These are phyloP conservation scores for Peronospora tabacina DNA, from an alignment of 352 stramenopile species.

Conservation along the genomic window DNA sequence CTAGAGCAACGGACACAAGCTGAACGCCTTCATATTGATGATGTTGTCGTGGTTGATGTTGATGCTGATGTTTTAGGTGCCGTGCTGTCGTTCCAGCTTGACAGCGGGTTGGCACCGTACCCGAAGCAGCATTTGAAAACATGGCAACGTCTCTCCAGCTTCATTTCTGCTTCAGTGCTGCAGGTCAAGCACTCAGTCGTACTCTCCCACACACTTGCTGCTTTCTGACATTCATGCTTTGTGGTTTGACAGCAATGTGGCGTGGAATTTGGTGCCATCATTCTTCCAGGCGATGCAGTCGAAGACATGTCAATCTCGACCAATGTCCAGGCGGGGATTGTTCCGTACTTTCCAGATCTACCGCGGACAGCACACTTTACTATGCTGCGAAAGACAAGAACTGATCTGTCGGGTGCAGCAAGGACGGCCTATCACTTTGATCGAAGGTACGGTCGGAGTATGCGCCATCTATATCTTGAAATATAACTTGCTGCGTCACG, in stretches of 20 bases:
- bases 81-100: slow-evolving; percentile 70
- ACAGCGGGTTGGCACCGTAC: slow-evolving; percentile 70
- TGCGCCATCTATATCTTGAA: background rate
- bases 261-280: slow-evolving; percentile 48
- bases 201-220: background rate
- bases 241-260: slow-evolving; percentile 43
- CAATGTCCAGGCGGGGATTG: slow-evolving; percentile 22
- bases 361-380: slow-evolving; percentile 73
- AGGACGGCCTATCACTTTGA: slow-evolving; percentile 78
- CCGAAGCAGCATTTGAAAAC: slow-evolving; percentile 66
- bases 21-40: background rate
- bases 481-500: background rate
- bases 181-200: slow-evolving; percentile 20
- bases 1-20: background rate
- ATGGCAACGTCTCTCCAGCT: slow-evolving; percentile 64
- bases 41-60: background rate
- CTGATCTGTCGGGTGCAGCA: slow-evolving; percentile 35
- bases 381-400: slow-evolving; percentile 30
- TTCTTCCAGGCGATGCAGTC: slow-evolving; percentile 56
- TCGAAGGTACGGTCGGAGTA: slow-evolving; percentile 37
- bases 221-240: background rate
- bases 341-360: slow-evolving; percentile 67
- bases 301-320: slow-evolving; percentile 33
- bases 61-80: slow-evolving; percentile 33
- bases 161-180: slow-evolving; percentile 54